A percentile compares a stretch with the other conserved stretches of the same genome.
phyloP scores from a whole-genome alignment of 2,329 filamentous ascomycete genomes.

The Gaeumannomyces tritici region DNA sequence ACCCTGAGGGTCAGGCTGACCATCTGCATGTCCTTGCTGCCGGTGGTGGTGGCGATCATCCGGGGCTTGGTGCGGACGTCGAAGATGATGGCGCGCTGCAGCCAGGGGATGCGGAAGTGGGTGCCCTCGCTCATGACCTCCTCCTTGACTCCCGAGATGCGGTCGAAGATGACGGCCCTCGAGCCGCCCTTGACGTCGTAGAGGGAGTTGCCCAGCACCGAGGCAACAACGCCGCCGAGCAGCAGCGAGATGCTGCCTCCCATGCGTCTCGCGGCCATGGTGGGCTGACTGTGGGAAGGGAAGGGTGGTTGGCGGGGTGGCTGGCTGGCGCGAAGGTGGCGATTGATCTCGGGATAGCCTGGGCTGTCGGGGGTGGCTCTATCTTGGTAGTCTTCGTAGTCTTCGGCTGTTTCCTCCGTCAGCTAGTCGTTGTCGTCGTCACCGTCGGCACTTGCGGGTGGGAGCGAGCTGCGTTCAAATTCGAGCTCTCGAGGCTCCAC shows the following conservation, averaged over 20 bases:
- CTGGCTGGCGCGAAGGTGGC: conserved; percentile 16
- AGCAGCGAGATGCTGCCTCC: neutral
- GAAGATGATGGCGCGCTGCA: conserved; percentile 90
- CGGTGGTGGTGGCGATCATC: conserved; percentile 95
- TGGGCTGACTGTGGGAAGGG: neutral
- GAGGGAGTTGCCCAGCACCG: conserved; percentile 65
- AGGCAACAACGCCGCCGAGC: conserved; percentile 41
- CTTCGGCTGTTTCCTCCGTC: neutral
- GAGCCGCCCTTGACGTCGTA: conserved; percentile 97
- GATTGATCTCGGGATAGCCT: neutral
- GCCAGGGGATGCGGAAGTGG: conserved; percentile 91
- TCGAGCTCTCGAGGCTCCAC: neutral
- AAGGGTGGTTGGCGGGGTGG: conserved; percentile 57
- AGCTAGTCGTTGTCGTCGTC: neutral
- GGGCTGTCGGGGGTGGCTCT: neutral
- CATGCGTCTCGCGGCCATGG: neutral
- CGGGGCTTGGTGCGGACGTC: conserved; percentile 96
- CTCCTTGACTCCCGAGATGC: conserved; percentile 85
- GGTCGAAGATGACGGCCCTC: conserved; percentile 96
- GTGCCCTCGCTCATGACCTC: conserved; percentile 90
- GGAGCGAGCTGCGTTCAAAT: neutral
- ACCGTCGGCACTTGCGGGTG: conserved; percentile 2
- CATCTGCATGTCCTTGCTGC: conserved; percentile 99
- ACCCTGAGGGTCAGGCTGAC: conserved; percentile 96
- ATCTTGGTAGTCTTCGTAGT: neutral